Evolutionary conservation across 371 early-diverging fungal species (phyloP), one percentile per base, ranked within the genome.

Genomic region (Nematocida sp.): DNA sequence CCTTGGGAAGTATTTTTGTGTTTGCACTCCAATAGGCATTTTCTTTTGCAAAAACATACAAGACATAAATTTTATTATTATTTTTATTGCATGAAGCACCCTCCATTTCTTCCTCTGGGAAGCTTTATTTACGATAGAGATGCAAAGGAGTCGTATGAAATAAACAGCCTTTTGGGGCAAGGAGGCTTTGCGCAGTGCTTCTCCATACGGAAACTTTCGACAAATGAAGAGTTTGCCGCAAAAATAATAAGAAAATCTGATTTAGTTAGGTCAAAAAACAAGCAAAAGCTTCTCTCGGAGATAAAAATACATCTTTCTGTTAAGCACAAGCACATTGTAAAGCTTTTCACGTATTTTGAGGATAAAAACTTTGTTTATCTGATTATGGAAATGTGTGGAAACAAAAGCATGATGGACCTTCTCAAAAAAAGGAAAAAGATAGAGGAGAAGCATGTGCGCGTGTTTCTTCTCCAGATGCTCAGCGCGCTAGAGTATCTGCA

Each of bases 381-480:
- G 76, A 86, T 95, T 20, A 83, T 97, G 77, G 97, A 97, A 82
- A 84, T 93, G 13, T 97, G 97, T 82, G 89, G 89, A 40, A 90
- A 90, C 81, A 87, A 86, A 81, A 95, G 95, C 0, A 86, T 90
- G 50, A 89, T 88, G 55, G 89, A 88, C 9, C 82, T 97, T 82
- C 82, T 95, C 47, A 89, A 87, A 69, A 84, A 83, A 54, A 86
- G 92, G 23, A 86, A 87, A 65, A 84, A 87, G 23, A 82, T 97
- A 20, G 89, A 90, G 26, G 95, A 95, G 79, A 87, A 88, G 20
- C 93, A 96, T 84, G 89, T 89, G 2, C 87, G 91, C 20, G 91
- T 87, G 69, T 93, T 88, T 82, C 87, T 92, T 83, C 83, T 83
- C 36, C 93, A 94, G 82, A 85, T 93, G 5, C 84, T 94, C 1